These are phyloP conservation scores for Alternaria postmessia DNA, from an alignment of 2,329 filamentous ascomycete genomes.

Conservation along the genomic window DNA sequence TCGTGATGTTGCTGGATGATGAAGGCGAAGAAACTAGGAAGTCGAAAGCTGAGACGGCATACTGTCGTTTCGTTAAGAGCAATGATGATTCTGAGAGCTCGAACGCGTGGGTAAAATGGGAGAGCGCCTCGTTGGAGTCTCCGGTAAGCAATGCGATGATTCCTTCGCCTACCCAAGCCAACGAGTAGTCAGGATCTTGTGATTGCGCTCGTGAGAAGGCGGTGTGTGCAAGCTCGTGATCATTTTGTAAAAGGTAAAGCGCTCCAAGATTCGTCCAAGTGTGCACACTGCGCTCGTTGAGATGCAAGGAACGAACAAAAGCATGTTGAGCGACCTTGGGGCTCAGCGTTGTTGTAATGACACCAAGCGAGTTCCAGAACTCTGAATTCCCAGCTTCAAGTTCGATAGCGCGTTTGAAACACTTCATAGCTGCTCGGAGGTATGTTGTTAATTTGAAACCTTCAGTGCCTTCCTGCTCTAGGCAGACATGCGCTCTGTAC, in stretches of 20 bases:
- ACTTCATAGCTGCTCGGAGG: conserved; percentile 81
- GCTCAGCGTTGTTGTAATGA: conserved; percentile 86
- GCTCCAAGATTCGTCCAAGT: conserved; percentile 92
- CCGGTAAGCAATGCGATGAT: conserved; percentile 81
- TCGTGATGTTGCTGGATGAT: conserved; percentile 61
- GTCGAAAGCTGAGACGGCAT: conserved; percentile 83
- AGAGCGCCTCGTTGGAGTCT: conserved; percentile 77
- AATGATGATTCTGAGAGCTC: conserved; percentile 86
- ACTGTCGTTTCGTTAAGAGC: conserved; percentile 77
- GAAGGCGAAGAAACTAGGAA: conserved; percentile 69
- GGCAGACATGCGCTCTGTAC: conserved; percentile 76
- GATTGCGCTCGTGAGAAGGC: conserved; percentile 92
- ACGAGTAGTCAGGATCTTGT: conserved; percentile 89
- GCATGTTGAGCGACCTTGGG: conserved; percentile 91
- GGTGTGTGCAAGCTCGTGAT: conserved; percentile 85
- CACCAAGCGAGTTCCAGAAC: conserved; percentile 96
- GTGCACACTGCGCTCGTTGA: conserved; percentile 85
- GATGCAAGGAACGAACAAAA: conserved; percentile 88
- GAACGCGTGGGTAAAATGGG: conserved; percentile 91
- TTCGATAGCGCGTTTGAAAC: conserved; percentile 96
- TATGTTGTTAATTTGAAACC: conserved; percentile 66
- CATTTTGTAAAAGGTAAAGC: conserved; percentile 83
- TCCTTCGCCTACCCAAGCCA: conserved; percentile 94
- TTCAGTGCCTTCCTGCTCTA: conserved; percentile 55
- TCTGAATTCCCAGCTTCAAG: conserved; percentile 92